Evolutionary conservation across 495 filamentous ascomycete genomes (phyloP), one percentile per base, ranked within the genome.

Genomic region (Lasiosphaeria hispida): DNA sequence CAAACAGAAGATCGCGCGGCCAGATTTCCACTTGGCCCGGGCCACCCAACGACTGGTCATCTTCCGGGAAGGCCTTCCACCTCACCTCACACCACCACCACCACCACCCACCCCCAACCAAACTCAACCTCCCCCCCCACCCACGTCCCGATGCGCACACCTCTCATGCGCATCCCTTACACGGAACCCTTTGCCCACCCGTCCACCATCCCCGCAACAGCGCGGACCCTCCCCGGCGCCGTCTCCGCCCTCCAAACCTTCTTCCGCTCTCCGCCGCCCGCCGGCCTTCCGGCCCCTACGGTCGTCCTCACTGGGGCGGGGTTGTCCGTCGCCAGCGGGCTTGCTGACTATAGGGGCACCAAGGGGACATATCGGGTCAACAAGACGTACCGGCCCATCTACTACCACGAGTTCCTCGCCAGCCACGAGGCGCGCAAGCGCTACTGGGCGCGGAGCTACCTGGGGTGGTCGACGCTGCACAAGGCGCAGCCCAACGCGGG

Each of bases 371-470:
- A 98, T 63, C 85, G 90, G 23, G 83, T 90, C 57, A 97, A 97
- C 75, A 87, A 86, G 67, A 84, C 82, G 3, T 96, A 96, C 68
- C 84, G 88, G 19, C 94, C 94, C 13, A 94, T 96, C 62, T 98
- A 96, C 74, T 95, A 85, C 72, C 83, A 89, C 72, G 94, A 98
- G 65, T 98, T 97, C 68, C 60, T 87, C 30, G 70, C 80, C 40
- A 87, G 75, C 59, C 93, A 98, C 75, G 91, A 93, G 67, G 87
- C 90, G 14, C 79, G 94, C 53, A 95, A 97, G 74, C 77, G 94
- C 57, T 98, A 98, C 75, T 98, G 93, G 93, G 93, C 94, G 6
- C 78, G 94, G 11, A 95, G 90, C 70, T 98, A 92, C 68, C 76
- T 98, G 17, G 94, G 94, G 10, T 98, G 92, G 92, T 84, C 88